Evolutionary conservation across 495 filamentous ascomycete genomes (phyloP), one percentile per base, ranked within the genome.

Genomic region (Massariosphaeria phaeospora): DNA sequence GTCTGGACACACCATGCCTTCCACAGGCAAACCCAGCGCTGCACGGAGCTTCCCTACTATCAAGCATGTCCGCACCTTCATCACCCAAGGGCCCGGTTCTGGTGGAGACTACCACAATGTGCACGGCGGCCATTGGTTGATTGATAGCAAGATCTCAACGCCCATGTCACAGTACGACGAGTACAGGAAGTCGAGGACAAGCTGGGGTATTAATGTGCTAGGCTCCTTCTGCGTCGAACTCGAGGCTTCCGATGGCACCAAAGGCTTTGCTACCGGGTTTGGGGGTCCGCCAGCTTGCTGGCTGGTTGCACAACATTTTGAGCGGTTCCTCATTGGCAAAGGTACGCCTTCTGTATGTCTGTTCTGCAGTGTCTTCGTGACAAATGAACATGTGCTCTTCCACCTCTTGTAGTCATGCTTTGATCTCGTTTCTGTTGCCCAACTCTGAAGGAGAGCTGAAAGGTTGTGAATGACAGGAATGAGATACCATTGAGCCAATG

Each of bases 41-140:
- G 48, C 24, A 9, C 61, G 61, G 26, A 27, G 33, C 24, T 86
- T 87, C 62, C 84, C 84, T 40, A 81, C 75, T 21, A 94, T 96
- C 70, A 89, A 89, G 69, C 79, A 80, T 63, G 73, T 95, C 53
- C 75, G 84, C 58, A 91, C 87, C 44, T 91, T 83, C 72, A 75
- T 95, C 62, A 86, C 89, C 52, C 80, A 86, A 56, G 90, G 90
- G 53, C 86, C 93, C 2, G 90, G 90, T 47, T 89, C 88, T 42
- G 86, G 85, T 66, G 90, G 90, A 54, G 90, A 96, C 66, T 96
- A 96, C 64, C 90, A 96, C 77, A 96, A 96, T 80, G 90, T 95
- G 59, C 81, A 88, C 66, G 86, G 87, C 18, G 89, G 90, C 21
- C 89, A 95, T 70, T 95, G 90, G 90, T 73, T 96, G 60, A 83